Evolutionary conservation across 2,329 filamentous ascomycete genomes (phyloP).

Genomic region (Fusarium pseudonygamai): DNA sequence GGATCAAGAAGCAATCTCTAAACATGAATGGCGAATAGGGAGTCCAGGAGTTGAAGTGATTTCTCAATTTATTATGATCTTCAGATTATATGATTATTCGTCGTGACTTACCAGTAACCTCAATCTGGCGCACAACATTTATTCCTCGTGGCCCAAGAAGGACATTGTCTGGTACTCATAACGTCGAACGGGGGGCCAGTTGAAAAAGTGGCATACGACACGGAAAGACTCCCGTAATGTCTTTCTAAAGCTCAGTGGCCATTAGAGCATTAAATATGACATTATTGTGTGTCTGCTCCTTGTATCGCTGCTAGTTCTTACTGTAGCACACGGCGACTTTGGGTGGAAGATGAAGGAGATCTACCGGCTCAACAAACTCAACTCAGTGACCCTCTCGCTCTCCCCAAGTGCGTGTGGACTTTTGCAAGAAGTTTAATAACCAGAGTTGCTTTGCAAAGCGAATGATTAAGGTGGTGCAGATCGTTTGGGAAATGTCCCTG

Average conservation of each 20-base stretch:
- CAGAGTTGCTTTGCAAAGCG: not conserved
- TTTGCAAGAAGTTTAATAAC: no score
- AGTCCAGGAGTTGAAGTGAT: not conserved
- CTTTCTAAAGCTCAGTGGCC: not conserved
- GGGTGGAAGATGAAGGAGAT: not conserved
- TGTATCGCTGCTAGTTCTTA: not conserved
- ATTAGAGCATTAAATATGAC: fast-evolving
- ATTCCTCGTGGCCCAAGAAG: no score
- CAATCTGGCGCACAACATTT: no score
- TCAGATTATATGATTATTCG: fast-evolving
- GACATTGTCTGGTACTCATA: no score
- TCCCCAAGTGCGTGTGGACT: no score
- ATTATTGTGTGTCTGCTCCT: not conserved
- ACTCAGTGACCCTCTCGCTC: no score
- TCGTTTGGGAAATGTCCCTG: not conserved
- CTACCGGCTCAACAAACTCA: no score
- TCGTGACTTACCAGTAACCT: no score
- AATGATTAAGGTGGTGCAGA: not conserved
- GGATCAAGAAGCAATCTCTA: fast-evolving
- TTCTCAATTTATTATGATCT: not conserved
- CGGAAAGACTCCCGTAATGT: fast-evolving
- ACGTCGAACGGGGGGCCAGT: fast-evolving
- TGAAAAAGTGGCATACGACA: fast-evolving
- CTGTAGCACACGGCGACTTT: no score
- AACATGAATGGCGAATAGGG: not conserved